Base-by-base conservation (phyloP, 495 filamentous ascomycete genomes). In the Penicillium ucsense region DNA sequence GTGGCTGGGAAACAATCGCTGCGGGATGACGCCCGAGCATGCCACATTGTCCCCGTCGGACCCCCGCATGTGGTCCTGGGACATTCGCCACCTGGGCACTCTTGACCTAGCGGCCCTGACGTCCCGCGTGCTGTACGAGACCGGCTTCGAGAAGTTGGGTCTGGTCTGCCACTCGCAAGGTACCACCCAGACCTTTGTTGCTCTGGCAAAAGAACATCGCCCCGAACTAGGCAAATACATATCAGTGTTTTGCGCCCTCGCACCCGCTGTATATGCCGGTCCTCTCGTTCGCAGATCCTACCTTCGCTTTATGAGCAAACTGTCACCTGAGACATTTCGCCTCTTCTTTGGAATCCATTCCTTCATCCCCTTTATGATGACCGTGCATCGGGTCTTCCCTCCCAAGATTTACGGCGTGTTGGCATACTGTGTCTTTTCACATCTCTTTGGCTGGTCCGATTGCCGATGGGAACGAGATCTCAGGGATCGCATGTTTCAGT, bases 11-110 rank as follows among this genome's bases (percentile, higher is more conserved):
- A 95, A 95, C 62, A 95, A 95, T 59, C 82, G 91, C 27, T 96
- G 92, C 60, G 92, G 90, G 8, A 85, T 91, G 60, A 59, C 75
- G 1, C 89, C 91, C 3, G 73, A 80, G 50, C 91, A 97, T 55
- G 78, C 75, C 1, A 68, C 82, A 8, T 71, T 97, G 38, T 70
- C 72, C 2, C 78, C 83, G 49, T 68, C 68, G 11, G 91, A 97
- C 57, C 91, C 91, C 5, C 79, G 90, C 12, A 95, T 97, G 89
- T 97, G 91, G 91, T 78, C 83, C 8, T 97, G 91, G 91, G 95
- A 94, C 56, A 94, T 96, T 47, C 79, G 86, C 0, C 88, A 95
- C 65, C 91, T 96, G 81, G 92, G 91, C 9, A 82, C 87, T 0
- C 78, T 94, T 50, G 91, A 97, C 61, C 77, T 97, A n/a, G 75